Percentiles rank a stretch among this genome's conserved stretches.
phyloP scores from a whole-genome alignment of 1,284 basidiomycete genomes.

The Apiotrichum montevideense region DNA sequence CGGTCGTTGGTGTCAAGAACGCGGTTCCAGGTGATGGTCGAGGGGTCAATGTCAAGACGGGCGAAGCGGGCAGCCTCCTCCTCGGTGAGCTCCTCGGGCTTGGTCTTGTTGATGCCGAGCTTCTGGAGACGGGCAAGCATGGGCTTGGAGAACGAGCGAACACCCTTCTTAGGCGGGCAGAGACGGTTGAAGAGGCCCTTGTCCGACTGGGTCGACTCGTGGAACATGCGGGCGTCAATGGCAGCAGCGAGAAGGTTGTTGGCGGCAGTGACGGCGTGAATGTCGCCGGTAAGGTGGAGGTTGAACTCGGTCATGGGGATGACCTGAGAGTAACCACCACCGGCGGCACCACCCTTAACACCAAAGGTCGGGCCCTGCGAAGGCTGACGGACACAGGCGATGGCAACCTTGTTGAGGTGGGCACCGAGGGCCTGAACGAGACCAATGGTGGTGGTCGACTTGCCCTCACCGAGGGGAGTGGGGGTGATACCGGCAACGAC shows the following conservation, averaged over 20 bases:
- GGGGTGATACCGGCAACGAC: slow-evolving; percentile 97
- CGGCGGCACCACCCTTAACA: slow-evolving; percentile 98
- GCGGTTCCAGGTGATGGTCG: slow-evolving; percentile 96
- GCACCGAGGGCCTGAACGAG: slow-evolving; percentile 94
- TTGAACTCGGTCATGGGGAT: slow-evolving; percentile 96
- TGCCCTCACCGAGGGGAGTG: slow-evolving; percentile 95
- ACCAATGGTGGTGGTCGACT: slow-evolving; percentile 97
- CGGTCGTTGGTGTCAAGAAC: slow-evolving; percentile 96
- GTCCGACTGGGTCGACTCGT: slow-evolving; percentile 92
- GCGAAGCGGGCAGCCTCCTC: slow-evolving; percentile 88
- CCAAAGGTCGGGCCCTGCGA: slow-evolving; percentile 99
- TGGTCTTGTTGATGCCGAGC: slow-evolving; percentile 90
- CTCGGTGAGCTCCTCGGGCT: slow-evolving; percentile 85
- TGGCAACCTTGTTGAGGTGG: slow-evolving; percentile 83
- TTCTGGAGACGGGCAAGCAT: slow-evolving; percentile 95
- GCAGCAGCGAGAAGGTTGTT: slow-evolving; percentile 97
- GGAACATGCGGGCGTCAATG: slow-evolving; percentile 95
- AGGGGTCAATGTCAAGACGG: slow-evolving; percentile 83
- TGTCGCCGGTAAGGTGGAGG: slow-evolving; percentile 89
- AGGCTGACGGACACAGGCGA: slow-evolving; percentile 98
- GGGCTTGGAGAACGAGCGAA: slow-evolving; percentile 87
- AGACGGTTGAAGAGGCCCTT: slow-evolving; percentile 91
- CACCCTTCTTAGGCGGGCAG: slow-evolving; percentile 88
- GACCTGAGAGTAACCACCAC: slow-evolving; percentile 97
- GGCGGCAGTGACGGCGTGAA: slow-evolving; percentile 94